A percentile compares a stretch with the other conserved stretches of the same genome.
Evolutionary conservation across 257 asterid species (phyloP).

Genomic region (Lavandula angustifolia): DNA sequence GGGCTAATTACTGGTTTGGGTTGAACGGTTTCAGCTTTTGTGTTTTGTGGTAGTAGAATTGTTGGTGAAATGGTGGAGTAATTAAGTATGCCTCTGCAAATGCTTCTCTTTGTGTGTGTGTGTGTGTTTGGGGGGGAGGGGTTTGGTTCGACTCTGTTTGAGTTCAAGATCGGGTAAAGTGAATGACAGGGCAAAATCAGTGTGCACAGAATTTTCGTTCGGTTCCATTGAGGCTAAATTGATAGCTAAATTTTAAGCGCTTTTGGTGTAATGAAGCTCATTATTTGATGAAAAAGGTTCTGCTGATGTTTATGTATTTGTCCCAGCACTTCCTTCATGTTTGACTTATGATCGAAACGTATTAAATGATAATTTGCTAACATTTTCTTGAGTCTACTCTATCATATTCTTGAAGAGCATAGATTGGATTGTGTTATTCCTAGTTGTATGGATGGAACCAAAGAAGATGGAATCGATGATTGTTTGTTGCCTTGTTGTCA

Average conservation of each 20-base stretch:
- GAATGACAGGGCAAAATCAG: constrained; percentile 5
- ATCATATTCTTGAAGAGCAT: background rate
- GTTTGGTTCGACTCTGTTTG: constrained; percentile 18
- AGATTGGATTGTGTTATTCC: background rate
- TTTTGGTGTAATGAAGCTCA: constrained; percentile 5
- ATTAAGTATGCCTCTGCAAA: constrained; percentile 27
- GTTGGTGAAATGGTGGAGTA: constrained; percentile 17
- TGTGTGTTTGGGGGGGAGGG: background rate
- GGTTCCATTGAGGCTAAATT: background rate
- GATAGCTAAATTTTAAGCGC: background rate
- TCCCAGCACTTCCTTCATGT: constrained; percentile 1
- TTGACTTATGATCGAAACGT: background rate
- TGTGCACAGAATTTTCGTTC: background rate
- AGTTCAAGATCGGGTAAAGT: constrained; percentile 20
- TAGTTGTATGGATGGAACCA: background rate
- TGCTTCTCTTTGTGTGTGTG: constrained; percentile 1
- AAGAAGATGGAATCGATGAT: constrained; percentile 7
- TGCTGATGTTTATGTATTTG: background rate
- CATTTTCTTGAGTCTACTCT: background rate
- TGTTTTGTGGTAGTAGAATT: constrained; percentile 9
- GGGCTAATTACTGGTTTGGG: constrained; percentile 6
- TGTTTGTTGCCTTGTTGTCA: background rate
- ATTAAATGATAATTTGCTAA: background rate
- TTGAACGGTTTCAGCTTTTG: constrained; percentile 20
- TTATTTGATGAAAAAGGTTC: background rate